Evolutionary conservation across 345 rosid genomes (phyloP), one percentile per base, ranked within the genome.

Genomic region (Acer saccharum): DNA sequence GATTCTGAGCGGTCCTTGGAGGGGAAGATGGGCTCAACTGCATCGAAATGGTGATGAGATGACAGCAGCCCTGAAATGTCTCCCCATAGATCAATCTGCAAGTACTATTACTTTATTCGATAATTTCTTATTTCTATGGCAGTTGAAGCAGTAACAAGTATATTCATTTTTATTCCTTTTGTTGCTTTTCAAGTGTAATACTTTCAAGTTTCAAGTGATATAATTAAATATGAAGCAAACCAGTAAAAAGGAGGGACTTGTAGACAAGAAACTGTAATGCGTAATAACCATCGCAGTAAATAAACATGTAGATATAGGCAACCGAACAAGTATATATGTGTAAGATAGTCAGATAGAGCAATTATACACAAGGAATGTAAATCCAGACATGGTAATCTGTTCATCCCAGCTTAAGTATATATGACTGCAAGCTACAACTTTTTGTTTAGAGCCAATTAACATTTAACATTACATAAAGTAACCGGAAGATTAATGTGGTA

Each of bases 171-270:
- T 32, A 32, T 32, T 32, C 39, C 6, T 32, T 29, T 32, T 3
- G 35, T 32, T 4, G 35, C 35, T 32, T 32, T 32, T 32, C 35
- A 29, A 29, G 32, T 29, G 32, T 29, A 29, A 29, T 29, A 2
- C 32, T 29, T 29, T 29, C 32, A 32, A 32, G 35, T 29, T 29
- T 29, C 32, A 32, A 32, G 35, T 32, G 89, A 84, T 54, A 68
- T 77, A 82, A 83, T 77, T 73, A 84, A 23, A 77, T 83, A 75
- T 0, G 97, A 88, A 69, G 97, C 95, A 82, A 89, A 96, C 97
- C 98, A 94, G 84, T 94, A 96, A 10, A 92, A 89, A 3, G 91
- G 89, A 73, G 94, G 95, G 94, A 69, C 92, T 90, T 16, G 98
- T 90, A 13, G 99, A 92, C 86, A 96, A 84, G 85, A 48, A 68